These are phyloP conservation scores for Ogataea nonfermentans DNA, from an alignment of 805 yeast genomes.

Conservation along the genomic window DNA sequence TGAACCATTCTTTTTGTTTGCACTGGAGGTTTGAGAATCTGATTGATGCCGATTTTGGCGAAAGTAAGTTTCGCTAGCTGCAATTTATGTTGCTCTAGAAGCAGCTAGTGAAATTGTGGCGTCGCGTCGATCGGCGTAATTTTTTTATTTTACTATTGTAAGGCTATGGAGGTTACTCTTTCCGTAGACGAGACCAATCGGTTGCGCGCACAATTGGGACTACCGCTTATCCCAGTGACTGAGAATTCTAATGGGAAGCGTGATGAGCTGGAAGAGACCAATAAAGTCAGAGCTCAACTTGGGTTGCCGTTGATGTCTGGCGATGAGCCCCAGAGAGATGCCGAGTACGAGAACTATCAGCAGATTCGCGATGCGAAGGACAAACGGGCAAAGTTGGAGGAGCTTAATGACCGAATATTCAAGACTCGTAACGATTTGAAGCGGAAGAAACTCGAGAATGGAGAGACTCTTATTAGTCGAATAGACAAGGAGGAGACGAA, in stretches of 20 bases:
- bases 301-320: constrained; percentile 49
- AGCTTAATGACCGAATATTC: constrained; percentile 16
- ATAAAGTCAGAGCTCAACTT: constrained; percentile 40
- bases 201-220: constrained; percentile 21
- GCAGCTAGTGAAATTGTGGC: too few relatives aligned
- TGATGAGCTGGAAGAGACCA: constrained; percentile 46
- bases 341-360: constrained; percentile 36
- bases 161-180: constrained; percentile 17
- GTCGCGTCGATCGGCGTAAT: constrained; percentile 9
- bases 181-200: constrained; percentile 26
- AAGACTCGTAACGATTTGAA: constrained; percentile 19
- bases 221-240: constrained; percentile 15
- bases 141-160: neutral
- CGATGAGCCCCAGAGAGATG: constrained; percentile 31
- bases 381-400: constrained; percentile 31
- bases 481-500: constrained; percentile 29
- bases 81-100: neutral
- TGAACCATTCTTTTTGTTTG: constrained; percentile 28
- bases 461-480: constrained; percentile 28
- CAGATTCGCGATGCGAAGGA: constrained; percentile 32
- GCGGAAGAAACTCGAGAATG: constrained; percentile 23
- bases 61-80: neutral
- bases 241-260: constrained; percentile 1
- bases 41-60: neutral
- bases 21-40: constrained; percentile 1